A percentile compares a stretch with the other conserved stretches of the same genome.
These are phyloP conservation scores for Termitomyces sp. DNA, from an alignment of 768 basidiomycete genomes.

Conservation along the genomic window DNA sequence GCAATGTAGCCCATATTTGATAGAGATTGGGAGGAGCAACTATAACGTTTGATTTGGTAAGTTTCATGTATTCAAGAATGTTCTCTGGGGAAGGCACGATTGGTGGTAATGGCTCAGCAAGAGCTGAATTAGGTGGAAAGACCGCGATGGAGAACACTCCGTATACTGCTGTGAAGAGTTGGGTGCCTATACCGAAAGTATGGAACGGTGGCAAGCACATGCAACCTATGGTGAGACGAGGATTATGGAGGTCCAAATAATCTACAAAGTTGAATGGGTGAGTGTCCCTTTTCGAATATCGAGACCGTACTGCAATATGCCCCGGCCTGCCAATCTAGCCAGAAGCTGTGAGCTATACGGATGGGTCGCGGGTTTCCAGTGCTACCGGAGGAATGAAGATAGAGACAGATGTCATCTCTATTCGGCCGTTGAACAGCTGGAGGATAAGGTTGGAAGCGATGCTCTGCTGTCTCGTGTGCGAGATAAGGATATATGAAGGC, in stretches of 20 bases:
- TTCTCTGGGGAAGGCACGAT: constrained; percentile 32
- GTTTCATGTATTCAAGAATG: constrained; percentile 27
- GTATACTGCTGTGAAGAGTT: constrained; percentile 25
- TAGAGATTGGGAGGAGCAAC: constrained; percentile 32
- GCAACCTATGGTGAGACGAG: neutral
- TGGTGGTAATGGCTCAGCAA: constrained; percentile 19
- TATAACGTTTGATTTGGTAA: constrained; percentile 21
- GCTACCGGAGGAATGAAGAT: constrained; percentile 35
- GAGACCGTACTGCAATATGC: neutral
- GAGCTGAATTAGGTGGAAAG: constrained; percentile 24
- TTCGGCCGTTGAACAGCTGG: constrained; percentile 1
- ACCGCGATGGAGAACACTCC: constrained; percentile 18
- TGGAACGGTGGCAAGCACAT: constrained; percentile 35
- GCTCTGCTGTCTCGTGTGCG: constrained; percentile 8
- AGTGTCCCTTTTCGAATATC: neutral
- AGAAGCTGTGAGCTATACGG: constrained; percentile 19
- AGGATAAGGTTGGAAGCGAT: constrained; percentile 10
- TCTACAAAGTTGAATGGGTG: neutral
- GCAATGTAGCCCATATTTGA: constrained; percentile 27
- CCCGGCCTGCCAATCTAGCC: constrained; percentile 6
- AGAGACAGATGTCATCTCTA: constrained; percentile 14
- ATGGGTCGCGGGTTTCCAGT: constrained; percentile 35
- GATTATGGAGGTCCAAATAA: neutral
- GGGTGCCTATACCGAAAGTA: constrained; percentile 22
- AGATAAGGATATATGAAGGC: constrained; percentile 12